These are phyloP conservation scores for Suhomyces chickasaworum DNA, from an alignment of 1,139 yeast species.

Conservation along the genomic window DNA sequence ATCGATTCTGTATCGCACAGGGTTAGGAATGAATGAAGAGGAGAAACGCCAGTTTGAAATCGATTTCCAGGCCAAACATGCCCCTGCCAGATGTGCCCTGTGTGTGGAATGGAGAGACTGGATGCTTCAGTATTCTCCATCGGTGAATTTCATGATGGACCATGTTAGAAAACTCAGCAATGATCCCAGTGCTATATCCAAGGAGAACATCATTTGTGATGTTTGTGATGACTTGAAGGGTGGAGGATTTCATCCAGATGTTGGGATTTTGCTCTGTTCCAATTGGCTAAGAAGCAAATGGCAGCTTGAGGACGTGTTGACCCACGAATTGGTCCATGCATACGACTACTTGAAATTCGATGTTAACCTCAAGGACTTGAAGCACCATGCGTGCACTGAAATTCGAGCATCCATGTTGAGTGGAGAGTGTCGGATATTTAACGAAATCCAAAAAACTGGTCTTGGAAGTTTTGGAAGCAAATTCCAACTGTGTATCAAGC, in stretches of 20 bases:
- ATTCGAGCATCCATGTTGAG: constrained; percentile 89
- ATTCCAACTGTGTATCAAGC: constrained; percentile 85
- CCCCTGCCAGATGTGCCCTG: constrained; percentile 53
- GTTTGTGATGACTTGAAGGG: constrained; percentile 84
- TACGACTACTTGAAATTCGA: constrained; percentile 88
- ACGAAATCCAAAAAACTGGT: constrained; percentile 73
- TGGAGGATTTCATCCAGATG: constrained; percentile 91
- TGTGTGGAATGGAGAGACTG: constrained; percentile 80
- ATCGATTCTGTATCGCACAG: constrained; percentile 70
- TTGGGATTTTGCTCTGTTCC: constrained; percentile 85
- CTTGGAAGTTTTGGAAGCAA: constrained; percentile 69
- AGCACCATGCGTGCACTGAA: constrained; percentile 97
- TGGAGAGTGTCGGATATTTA: constrained; percentile 93
- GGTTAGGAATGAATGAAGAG: constrained; percentile 58
- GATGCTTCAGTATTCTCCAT: constrained; percentile 80
- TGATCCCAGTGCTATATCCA: constrained; percentile 18
- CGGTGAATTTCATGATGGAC: constrained; percentile 84
- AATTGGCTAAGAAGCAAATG: constrained; percentile 76
- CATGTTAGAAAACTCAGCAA: constrained; percentile 62
- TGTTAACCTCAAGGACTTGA: constrained; percentile 78
- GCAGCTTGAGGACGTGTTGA: constrained; percentile 85
- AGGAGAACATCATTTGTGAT: constrained; percentile 68
- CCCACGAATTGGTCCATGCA: constrained; percentile 93
- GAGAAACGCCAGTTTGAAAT: constrained; percentile 61
- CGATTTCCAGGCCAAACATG: constrained; percentile 51